Percentiles rank a stretch among this genome's conserved stretches.
Conservation (phyloP, 768 basidiomycete species). For the Mycena chlorophos region DNA sequence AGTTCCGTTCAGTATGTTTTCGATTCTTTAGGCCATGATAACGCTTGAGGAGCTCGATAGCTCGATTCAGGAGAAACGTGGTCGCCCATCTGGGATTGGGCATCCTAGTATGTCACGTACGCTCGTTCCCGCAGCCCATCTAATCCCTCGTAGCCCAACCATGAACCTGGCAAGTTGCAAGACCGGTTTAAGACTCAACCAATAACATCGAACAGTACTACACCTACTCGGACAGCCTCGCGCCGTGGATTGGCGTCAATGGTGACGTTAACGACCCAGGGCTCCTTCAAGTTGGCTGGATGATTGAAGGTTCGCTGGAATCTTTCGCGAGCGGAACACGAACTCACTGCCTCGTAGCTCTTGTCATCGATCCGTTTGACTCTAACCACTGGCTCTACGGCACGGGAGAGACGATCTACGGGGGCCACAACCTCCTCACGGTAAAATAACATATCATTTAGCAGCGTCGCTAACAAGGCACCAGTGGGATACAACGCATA, state of each 20-base stretch:
- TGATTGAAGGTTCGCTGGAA: conserved; percentile 57
- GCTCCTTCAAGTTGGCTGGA: conserved; percentile 62
- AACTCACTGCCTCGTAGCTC: conserved; percentile 30
- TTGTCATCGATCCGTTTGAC: conserved; percentile 65
- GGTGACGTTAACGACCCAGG: conserved; percentile 45
- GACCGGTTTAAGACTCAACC: too few species aligned
- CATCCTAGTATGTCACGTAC: conserved; percentile 50
- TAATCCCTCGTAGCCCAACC: too few species aligned
- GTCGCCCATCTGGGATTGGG: conserved; percentile 61
- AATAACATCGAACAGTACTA: conserved; percentile 48
- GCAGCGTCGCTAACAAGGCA: not conserved
- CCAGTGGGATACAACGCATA: conserved; percentile 61
- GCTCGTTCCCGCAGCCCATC: too few species aligned
- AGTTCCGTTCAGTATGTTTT: not conserved
- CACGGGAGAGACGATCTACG: conserved; percentile 66
- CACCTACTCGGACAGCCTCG: conserved; percentile 52
- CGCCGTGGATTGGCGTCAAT: conserved; percentile 60
- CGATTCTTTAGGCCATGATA: not conserved
- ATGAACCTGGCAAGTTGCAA: too few species aligned
- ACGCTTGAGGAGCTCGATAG: conserved; percentile 42
- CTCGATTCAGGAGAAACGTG: conserved; percentile 59
- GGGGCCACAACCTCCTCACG: conserved; percentile 42
- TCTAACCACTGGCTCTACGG: conserved; percentile 72
- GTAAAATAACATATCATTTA: conserved; percentile 2
- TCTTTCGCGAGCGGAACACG: not conserved